Conservation (phyloP, 441 rosid genomes). For the Gossypium davidsonii region DNA sequence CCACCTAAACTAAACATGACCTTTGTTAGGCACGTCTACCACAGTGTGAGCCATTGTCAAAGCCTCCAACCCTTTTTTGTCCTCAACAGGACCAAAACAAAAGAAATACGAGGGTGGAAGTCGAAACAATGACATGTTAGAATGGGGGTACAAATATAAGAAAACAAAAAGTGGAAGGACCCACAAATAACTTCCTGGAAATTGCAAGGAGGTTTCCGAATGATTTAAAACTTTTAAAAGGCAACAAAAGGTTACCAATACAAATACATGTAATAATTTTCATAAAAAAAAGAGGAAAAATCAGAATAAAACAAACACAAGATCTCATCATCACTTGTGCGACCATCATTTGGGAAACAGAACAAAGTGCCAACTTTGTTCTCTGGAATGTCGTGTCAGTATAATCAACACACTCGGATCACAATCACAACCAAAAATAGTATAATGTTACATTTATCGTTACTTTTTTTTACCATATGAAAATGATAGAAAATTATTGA, state of each 20-base stretch:
- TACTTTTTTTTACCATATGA: no score
- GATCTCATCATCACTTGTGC: neutral
- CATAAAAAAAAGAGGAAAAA: neutral
- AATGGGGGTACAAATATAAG: neutral
- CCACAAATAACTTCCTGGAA: slow-evolving; percentile 29
- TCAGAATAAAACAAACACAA: slow-evolving; percentile 6
- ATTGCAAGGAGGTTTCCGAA: slow-evolving; percentile 22
- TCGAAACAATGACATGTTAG: neutral
- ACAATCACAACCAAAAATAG: neutral
- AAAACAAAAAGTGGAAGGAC: slow-evolving; percentile 14
- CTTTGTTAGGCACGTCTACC: no score
- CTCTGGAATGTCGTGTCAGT: slow-evolving; percentile 4
- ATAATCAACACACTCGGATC: neutral
- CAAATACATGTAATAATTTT: neutral
- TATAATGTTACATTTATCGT: no score
- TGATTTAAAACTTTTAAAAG: neutral
- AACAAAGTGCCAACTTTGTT: neutral
- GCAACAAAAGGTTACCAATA: neutral
- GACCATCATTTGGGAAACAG: neutral
- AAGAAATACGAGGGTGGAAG: no score
- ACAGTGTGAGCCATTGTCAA: no score
- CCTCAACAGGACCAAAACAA: neutral
- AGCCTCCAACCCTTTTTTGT: no score
- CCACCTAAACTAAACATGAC: no score
- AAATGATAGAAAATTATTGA: no score